Evolutionary conservation across 2,329 filamentous ascomycete genomes (phyloP).

Genomic region (Penicillium sp.): DNA sequence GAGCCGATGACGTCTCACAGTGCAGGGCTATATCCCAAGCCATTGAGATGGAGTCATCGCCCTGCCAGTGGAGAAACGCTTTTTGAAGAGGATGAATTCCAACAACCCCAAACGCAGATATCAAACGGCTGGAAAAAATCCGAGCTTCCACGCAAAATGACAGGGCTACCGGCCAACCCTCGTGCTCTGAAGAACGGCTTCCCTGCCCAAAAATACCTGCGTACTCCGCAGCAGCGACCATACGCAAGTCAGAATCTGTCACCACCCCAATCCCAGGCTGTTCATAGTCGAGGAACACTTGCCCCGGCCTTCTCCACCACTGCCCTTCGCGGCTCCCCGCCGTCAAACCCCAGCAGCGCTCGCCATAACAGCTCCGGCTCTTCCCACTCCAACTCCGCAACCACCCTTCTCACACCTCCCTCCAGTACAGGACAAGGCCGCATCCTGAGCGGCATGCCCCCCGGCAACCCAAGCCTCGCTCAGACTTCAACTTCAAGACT

Average conservation of each 20-base stretch:
- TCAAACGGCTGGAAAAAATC: neutral
- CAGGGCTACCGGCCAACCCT: constrained; percentile 40
- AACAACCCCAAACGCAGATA: constrained; percentile 8
- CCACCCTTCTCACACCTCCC: constrained; percentile 8
- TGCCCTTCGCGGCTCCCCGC: constrained; percentile 4
- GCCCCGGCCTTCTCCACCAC: constrained; percentile 10
- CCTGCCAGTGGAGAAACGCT: constrained; percentile 38
- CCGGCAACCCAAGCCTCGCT: constrained; percentile 11
- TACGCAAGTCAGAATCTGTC: neutral
- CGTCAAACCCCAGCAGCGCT: constrained; percentile 16
- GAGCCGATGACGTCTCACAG: constrained; percentile 40
- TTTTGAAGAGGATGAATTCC: constrained; percentile 41
- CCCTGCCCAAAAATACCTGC: constrained; percentile 19
- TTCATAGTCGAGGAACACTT: neutral
- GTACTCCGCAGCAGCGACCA: constrained; percentile 12
- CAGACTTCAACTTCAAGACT: constrained; percentile 19
- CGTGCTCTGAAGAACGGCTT: constrained; percentile 37
- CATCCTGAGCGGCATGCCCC: constrained; percentile 3
- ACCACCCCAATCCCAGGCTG: neutral
- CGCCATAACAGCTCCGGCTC: constrained; percentile 11
- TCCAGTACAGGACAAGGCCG: constrained; percentile 7
- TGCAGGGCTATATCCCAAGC: constrained; percentile 41
- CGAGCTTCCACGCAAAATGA: neutral
- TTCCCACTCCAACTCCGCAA: constrained; percentile 11
- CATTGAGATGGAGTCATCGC: constrained; percentile 36